Conservation (phyloP, 495 filamentous ascomycete species). For the Extremus antarcticus region DNA sequence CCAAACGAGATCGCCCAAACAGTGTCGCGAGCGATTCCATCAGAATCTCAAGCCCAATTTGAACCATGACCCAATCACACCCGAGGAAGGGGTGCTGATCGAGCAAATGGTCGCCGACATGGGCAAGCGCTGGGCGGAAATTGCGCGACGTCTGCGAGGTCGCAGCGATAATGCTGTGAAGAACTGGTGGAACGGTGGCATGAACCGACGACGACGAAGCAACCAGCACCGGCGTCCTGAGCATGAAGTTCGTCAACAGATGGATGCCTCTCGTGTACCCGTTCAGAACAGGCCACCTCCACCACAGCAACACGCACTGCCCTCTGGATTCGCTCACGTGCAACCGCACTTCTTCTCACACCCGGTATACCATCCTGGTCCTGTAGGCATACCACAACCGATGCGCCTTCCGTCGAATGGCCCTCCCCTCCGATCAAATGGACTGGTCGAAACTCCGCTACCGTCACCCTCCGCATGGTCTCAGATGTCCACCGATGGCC, state of each 20-base stretch:
- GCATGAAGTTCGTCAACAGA: slow-evolving; percentile 18
- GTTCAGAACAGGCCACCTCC: neutral
- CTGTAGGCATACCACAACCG: neutral
- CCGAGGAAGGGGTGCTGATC: slow-evolving; percentile 77
- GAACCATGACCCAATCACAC: slow-evolving; percentile 84
- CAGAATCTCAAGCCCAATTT: slow-evolving; percentile 89
- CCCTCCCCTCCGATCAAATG: slow-evolving; percentile 33
- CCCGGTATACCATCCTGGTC: slow-evolving; percentile 9
- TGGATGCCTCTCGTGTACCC: slow-evolving; percentile 8
- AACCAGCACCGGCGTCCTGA: slow-evolving; percentile 34
- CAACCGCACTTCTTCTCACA: slow-evolving; percentile 7
- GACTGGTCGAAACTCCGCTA: slow-evolving; percentile 47
- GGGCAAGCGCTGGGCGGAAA: slow-evolving; percentile 92
- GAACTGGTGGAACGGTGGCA: slow-evolving; percentile 98
- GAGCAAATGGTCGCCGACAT: slow-evolving; percentile 68
- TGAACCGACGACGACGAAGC: slow-evolving; percentile 59
- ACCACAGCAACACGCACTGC: slow-evolving; percentile 20
- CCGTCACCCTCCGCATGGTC: slow-evolving; percentile 58
- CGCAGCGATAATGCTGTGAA: slow-evolving; percentile 97
- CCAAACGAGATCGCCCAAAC: slow-evolving; percentile 75
- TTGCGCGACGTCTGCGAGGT: slow-evolving; percentile 72
- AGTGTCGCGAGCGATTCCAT: slow-evolving; percentile 90
- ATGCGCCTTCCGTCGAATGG: slow-evolving; percentile 11
- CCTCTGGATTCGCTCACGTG: slow-evolving; percentile 4
- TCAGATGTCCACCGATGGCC: slow-evolving; percentile 48